These are phyloP conservation scores for rapeseed (Brassica napus) DNA, from an alignment of 345 rosid species.

Conservation along the genomic window DNA sequence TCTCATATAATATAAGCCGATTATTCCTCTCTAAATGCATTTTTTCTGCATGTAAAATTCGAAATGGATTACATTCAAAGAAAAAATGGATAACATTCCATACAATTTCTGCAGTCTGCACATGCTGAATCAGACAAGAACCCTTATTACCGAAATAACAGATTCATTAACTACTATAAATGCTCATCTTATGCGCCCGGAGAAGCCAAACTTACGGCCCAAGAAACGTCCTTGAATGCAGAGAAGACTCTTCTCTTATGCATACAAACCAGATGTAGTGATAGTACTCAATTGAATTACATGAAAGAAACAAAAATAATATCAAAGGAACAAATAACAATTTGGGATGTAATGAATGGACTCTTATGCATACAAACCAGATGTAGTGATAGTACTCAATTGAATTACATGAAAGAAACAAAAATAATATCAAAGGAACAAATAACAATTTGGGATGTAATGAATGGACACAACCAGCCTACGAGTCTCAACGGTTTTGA, in stretches of 20 bases:
- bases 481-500: constrained; percentile 56
- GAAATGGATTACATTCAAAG: background rate
- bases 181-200: background rate
- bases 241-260: constrained; percentile 29
- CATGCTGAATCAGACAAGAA: background rate
- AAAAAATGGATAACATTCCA: background rate
- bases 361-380: constrained; percentile 13
- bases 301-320: background rate
- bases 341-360: constrained; percentile 4
- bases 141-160: background rate
- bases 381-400: constrained; percentile 7
- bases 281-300: constrained; percentile 13
- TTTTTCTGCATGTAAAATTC: background rate
- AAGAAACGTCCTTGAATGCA: constrained; percentile 18
- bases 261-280: constrained; percentile 2
- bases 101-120: background rate
- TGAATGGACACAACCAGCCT: constrained; percentile 22
- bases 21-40: background rate
- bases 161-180: background rate
- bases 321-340: background rate
- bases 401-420: background rate
- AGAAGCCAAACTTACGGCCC: background rate
- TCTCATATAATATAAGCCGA: background rate
- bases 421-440: background rate
- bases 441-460: background rate